phyloP scores from a whole-genome alignment of 2,329 filamentous ascomycete species.

The Aaosphaeria pasadenensis region DNA sequence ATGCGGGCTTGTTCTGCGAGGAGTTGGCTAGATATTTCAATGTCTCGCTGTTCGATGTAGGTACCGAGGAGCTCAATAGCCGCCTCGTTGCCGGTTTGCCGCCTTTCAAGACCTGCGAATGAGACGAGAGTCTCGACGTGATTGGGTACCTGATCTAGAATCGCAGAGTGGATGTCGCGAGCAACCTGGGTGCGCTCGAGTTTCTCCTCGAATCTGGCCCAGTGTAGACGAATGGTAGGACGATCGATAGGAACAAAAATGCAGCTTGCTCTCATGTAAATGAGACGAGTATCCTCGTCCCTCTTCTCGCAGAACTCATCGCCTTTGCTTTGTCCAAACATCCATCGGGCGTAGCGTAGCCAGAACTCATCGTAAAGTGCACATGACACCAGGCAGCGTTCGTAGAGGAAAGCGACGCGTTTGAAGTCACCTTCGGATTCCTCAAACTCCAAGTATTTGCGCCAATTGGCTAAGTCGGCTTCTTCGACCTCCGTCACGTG shows the following conservation, averaged over 20 bases:
- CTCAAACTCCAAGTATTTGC: constrained; percentile 95
- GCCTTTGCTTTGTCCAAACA: constrained; percentile 65
- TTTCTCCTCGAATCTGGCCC: constrained; percentile 93
- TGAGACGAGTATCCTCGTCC: constrained; percentile 84
- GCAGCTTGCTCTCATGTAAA: constrained; percentile 83
- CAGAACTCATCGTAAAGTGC: constrained; percentile 97
- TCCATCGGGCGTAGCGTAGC: constrained; percentile 96
- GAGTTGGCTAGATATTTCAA: constrained; percentile 80
- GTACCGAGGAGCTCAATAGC: constrained; percentile 80
- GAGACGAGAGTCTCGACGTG: constrained; percentile 86
- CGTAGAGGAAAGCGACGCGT: constrained; percentile 80
- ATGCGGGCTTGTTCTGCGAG: constrained; percentile 86
- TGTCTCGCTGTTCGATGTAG: constrained; percentile 70
- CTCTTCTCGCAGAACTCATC: not conserved
- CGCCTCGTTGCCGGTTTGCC: constrained; percentile 78
- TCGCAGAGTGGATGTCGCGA: constrained; percentile 77
- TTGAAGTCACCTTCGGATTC: constrained; percentile 76
- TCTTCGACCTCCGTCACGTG: constrained; percentile 92
- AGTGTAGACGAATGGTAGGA: constrained; percentile 81
- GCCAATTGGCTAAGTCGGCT: constrained; percentile 82
- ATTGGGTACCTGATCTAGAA: constrained; percentile 72
- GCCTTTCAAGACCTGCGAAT: constrained; percentile 80
- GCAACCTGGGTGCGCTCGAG: constrained; percentile 73
- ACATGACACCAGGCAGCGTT: constrained; percentile 87
- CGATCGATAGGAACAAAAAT: constrained; percentile 84